phyloP scores from a whole-genome alignment of 495 filamentous ascomycete species.

The Parmelia sp. region DNA sequence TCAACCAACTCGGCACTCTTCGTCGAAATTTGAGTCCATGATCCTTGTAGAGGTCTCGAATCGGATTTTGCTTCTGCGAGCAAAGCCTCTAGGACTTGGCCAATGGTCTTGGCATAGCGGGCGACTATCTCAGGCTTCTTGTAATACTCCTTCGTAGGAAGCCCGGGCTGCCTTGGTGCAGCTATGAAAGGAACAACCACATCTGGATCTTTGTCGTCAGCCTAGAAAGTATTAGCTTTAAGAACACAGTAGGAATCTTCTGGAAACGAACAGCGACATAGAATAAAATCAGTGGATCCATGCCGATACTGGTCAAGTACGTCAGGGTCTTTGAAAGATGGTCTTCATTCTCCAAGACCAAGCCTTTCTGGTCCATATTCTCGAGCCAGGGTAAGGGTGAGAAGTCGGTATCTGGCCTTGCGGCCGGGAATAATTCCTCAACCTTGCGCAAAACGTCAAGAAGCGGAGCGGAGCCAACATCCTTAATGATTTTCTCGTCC shows the following conservation, averaged over 20 bases:
- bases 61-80: conserved; percentile 16
- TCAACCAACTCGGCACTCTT: conserved; percentile 32
- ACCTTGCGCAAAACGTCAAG: conserved; percentile 45
- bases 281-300: conserved; percentile 43
- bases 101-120: conserved; percentile 47
- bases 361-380: conserved; percentile 6
- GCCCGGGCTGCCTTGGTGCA: conserved; percentile 48
- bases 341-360: conserved; percentile 27
- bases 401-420: conserved; percentile 19
- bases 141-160: conserved; percentile 62
- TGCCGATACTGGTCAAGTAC: conserved; percentile 47
- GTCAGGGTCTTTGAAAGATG: conserved; percentile 47
- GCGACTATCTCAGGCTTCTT: conserved; percentile 48
- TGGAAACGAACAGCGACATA: conserved; percentile 43
- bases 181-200: conserved; percentile 51
- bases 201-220: conserved; percentile 61
- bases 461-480: conserved; percentile 49
- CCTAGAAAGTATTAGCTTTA: conserved; percentile 27
- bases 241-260: not conserved
- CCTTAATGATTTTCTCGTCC: conserved; percentile 48
- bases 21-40: conserved; percentile 23
- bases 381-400: not conserved
- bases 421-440: conserved; percentile 45
- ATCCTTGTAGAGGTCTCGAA: conserved; percentile 26
- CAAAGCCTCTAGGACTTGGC: conserved; percentile 37